Evolutionary conservation across 1,284 basidiomycete species (phyloP), one percentile per base, ranked within the genome.

Genomic region (Apiotrichum domesticum): DNA sequence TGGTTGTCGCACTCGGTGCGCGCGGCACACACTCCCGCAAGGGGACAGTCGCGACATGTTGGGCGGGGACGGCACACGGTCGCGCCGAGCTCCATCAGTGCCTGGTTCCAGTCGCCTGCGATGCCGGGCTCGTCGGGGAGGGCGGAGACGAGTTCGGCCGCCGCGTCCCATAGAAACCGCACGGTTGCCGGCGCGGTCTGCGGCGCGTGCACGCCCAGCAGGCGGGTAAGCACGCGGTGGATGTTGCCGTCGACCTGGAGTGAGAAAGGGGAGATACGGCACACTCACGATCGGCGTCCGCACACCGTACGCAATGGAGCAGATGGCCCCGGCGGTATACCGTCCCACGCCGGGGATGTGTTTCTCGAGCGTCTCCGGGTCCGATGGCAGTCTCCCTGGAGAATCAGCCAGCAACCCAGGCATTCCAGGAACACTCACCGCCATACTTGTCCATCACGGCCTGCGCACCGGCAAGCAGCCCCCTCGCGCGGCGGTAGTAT

Each of bases 21-120:
- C 1, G 87, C 91, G 34, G 78, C 75, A 68, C 93, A 97, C 74
- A 82, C 82, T 14, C 73, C 59, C 49, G 74, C 80, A 35, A 96
- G 61, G 7, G 91, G 89, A 74, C 93, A 97, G 13, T 75, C 70
- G 8, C 65, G 73, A 65, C 93, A 97, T 7, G 79, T 76, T 4
- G 93, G 91, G 56, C 84, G 84, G 35, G 89, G 87, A 72, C 87
- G 90, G 78, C 93, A 97, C 2, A 96, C 82, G 2, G 90, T 94
- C 67, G 88, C 88, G 44, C 92, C 92, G 3, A 96, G 83, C 53
- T 77, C 75, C 75, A 77, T 77, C 56, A 77, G 61, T 14, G 71
- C 75, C 76, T 95, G 90, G 72, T 95, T 94, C 65, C 91, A 82
- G 71, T 93, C 88, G 10, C 91, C 90, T 0, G 90, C 67, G 21